Percentiles rank a stretch among this genome's conserved stretches.
These are phyloP conservation scores for Conticribra weissflogii DNA, from an alignment of 108 stramenopile genomes.

Conservation along the genomic window DNA sequence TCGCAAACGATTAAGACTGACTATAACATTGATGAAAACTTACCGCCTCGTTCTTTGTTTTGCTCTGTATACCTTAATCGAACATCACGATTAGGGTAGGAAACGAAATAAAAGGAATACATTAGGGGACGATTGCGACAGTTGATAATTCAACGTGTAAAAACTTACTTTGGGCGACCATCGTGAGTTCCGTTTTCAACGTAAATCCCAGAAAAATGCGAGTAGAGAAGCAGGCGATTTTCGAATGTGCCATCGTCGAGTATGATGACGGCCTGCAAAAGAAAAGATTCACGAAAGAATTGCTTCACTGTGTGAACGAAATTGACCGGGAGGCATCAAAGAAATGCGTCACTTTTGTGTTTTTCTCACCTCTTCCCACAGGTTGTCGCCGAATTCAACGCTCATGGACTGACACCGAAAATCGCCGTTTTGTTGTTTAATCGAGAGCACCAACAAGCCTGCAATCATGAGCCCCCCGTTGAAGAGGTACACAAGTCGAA, in stretches of 20 bases:
- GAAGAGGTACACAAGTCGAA: conserved; percentile 14
- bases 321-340: too few relatives aligned
- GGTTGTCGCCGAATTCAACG: background rate
- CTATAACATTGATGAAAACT: too few relatives aligned
- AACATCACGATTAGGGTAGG: too few relatives aligned
- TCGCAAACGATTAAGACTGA: too few relatives aligned
- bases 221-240: conserved; percentile 28
- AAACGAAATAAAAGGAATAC: too few relatives aligned
- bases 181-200: conserved; percentile 12
- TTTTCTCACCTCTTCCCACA: background rate
- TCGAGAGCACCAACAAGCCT: background rate
- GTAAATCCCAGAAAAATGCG: conserved; percentile 47
- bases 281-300: too few relatives aligned
- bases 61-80: conserved; percentile 30
- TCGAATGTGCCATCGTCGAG: background rate
- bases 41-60: conserved; percentile 28
- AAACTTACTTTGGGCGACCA: background rate
- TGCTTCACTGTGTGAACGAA: too few relatives aligned
- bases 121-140: too few relatives aligned
- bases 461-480: conserved; percentile 5
- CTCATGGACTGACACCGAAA: conserved; percentile 14
- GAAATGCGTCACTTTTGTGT: too few relatives aligned
- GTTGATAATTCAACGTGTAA: background rate
- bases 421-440: conserved; percentile 7
- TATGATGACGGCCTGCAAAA: background rate